phyloP scores from a whole-genome alignment of 345 rosid genomes.

The Geranium brycei region DNA sequence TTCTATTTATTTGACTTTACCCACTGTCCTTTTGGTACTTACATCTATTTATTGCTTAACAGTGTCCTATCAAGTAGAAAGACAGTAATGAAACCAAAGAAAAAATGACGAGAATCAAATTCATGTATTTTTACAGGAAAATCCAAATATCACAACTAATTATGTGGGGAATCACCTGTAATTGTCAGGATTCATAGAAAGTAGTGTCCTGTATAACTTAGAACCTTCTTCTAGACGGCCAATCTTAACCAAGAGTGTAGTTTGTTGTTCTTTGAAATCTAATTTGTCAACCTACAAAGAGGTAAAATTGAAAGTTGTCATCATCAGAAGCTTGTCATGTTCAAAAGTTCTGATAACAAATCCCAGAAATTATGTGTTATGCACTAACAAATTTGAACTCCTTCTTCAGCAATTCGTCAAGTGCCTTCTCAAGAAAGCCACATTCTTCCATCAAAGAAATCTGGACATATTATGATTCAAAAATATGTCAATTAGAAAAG shows the following conservation, averaged over 20 bases:
- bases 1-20: too few species aligned
- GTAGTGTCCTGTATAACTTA: slow-evolving; percentile 55
- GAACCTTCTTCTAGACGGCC: slow-evolving; percentile 64
- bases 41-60: not conserved
- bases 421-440: slow-evolving; percentile 50
- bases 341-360: not conserved
- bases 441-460: slow-evolving; percentile 85
- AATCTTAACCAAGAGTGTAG: slow-evolving; percentile 64
- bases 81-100: too few species aligned
- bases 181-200: slow-evolving; percentile 90
- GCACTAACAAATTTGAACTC: slow-evolving; percentile 67
- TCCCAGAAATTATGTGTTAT: not conserved
- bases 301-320: slow-evolving; percentile 10
- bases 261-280: slow-evolving; percentile 79
- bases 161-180: slow-evolving; percentile 49
- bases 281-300: slow-evolving; percentile 70
- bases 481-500: slow-evolving; percentile 5
- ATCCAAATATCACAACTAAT: not conserved
- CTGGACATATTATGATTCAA: slow-evolving; percentile 19
- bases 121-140: not conserved
- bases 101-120: not conserved
- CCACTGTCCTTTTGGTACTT: not conserved
- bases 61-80: not conserved
- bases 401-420: slow-evolving; percentile 70
- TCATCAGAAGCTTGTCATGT: slow-evolving; percentile 4